Base-by-base conservation (phyloP, 371 early-diverging fungal species). In the Actinomortierella ambigua region DNA sequence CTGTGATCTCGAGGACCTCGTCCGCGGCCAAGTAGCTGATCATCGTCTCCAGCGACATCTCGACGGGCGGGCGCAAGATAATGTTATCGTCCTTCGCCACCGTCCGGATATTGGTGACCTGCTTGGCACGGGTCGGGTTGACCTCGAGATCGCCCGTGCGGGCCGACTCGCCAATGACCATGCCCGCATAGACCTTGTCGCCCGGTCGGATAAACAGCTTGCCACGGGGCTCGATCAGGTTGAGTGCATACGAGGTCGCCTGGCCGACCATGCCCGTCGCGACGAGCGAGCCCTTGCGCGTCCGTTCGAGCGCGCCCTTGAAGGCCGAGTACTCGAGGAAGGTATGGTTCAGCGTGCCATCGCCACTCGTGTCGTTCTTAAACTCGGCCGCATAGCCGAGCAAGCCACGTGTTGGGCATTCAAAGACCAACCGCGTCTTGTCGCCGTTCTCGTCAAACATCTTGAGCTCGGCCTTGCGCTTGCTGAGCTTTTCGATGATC, bases 1-100 rank as follows among this genome's bases (percentile, higher is more conserved):
- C 91, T 1, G 93, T 93, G 42, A 93, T 82, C 61, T 93, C 93
- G 46, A 93, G 84, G 14, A 90, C 89, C 75, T 93, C 93, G 76
- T 91, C 93, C 39, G 83, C 77, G 57, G 86, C 85, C 50, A 93
- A 81, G 52, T 91, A 93, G 17, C 88, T 81, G 58, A 93, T 88
- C 77, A 88, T 78, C 57, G 86, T 82, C 70, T 93, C 93, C 48
- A 93, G 71, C n/a, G 85, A 75, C 80, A 88, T 79, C 29, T 79
- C 75, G 41, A 83, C 82, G 2, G 84, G 85, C 0, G 92, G 88
- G n/a, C 83, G 81, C 46, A 91, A 75, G 50, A 84, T 73, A 43
- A 90, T 82, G 51, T 81, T 69, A 0, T 93, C 92, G 49, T 93
- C 93, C 75, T 93, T 93, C 53, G 82, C 81, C 2, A 85, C 87